These are phyloP conservation scores for Trichophyton mentagrophytes DNA, from an alignment of 2,329 filamentous ascomycete species.

Conservation along the genomic window DNA sequence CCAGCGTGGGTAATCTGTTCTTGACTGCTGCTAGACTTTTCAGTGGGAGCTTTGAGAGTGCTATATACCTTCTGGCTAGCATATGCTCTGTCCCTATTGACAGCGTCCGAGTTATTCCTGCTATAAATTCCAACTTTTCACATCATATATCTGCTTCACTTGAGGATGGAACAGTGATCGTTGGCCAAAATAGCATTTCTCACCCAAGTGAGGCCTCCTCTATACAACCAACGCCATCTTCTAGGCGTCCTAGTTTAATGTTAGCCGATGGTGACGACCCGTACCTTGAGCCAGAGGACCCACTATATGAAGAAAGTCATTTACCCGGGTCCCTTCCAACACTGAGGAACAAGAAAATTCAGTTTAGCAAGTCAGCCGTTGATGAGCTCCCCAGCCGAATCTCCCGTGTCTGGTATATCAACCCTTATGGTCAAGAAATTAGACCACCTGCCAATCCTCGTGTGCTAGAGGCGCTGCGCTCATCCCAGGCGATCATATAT, in stretches of 20 bases:
- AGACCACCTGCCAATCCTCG: constrained; percentile 70
- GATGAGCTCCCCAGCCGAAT: constrained; percentile 71
- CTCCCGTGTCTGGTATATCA: constrained; percentile 87
- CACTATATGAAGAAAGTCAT: constrained; percentile 33
- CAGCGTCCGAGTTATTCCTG: constrained; percentile 67
- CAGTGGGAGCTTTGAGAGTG: constrained; percentile 81
- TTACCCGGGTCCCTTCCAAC: constrained; percentile 57
- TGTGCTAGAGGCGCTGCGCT: constrained; percentile 55
- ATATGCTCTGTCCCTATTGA: constrained; percentile 69
- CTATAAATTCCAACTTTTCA: constrained; percentile 88
- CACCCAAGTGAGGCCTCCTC: constrained; percentile 61
- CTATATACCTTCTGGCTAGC: constrained; percentile 76
- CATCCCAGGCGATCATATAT: constrained; percentile 63
- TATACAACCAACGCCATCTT: constrained; percentile 21
- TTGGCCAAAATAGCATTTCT: constrained; percentile 84
- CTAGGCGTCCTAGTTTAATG: constrained; percentile 25
- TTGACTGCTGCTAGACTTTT: constrained; percentile 78
- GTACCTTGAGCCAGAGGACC: constrained; percentile 19
- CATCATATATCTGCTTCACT: constrained; percentile 85
- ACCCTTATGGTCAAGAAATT: constrained; percentile 95
- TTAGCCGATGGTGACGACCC: constrained; percentile 20
- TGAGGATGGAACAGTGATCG: constrained; percentile 61
- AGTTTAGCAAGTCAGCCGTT: constrained; percentile 66
- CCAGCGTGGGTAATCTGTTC: constrained; percentile 68
- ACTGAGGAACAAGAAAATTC: constrained; percentile 66